Evolutionary conservation across 495 filamentous ascomycete species (phyloP).

Genomic region (Trichodelitschia bisporula): DNA sequence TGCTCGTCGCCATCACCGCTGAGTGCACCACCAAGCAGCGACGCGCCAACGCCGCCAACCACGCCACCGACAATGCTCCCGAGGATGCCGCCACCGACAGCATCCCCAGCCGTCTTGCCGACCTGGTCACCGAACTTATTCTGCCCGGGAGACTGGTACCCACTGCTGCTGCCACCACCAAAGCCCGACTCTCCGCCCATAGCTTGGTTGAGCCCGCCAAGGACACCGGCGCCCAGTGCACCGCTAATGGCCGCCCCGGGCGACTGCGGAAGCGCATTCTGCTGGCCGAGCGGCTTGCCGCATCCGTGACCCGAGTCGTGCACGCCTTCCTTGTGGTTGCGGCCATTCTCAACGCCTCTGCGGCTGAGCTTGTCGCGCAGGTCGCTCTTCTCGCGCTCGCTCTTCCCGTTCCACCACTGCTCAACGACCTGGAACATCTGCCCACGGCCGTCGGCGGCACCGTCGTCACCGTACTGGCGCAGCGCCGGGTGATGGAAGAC

Average conservation of each 20-base stretch:
- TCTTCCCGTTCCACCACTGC: slow-evolving; percentile 53
- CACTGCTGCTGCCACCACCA: slow-evolving; percentile 3
- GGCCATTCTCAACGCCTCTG: slow-evolving; percentile 44
- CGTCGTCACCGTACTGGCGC: slow-evolving; percentile 41
- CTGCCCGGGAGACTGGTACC: slow-evolving; percentile 9
- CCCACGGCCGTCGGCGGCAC: slow-evolving; percentile 41
- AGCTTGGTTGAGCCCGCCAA: slow-evolving; percentile 3
- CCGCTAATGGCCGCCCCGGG: slow-evolving; percentile 18
- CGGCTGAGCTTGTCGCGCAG: slow-evolving; percentile 50
- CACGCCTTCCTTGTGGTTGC: slow-evolving; percentile 70
- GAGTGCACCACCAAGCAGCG: slow-evolving; percentile 12
- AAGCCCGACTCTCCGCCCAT: slow-evolving; percentile 2
- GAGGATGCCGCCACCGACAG: slow-evolving; percentile 19
- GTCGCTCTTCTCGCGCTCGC: slow-evolving; percentile 29
- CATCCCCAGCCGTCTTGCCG: slow-evolving; percentile 12
- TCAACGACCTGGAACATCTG: slow-evolving; percentile 57
- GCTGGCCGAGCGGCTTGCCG: slow-evolving; percentile 40
- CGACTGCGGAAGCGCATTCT: slow-evolving; percentile 25
- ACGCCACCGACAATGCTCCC: slow-evolving; percentile 21
- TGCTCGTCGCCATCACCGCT: slow-evolving; percentile 21
- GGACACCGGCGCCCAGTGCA: slow-evolving; percentile 2
- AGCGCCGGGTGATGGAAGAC: slow-evolving; percentile 76
- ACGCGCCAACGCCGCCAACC: slow-evolving; percentile 16
- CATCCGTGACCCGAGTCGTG: slow-evolving; percentile 68
- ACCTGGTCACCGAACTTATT: slow-evolving; percentile 8